Evolutionary conservation across 2,329 filamentous ascomycete species (phyloP).

Genomic region (Ceratocystis huliohia): DNA sequence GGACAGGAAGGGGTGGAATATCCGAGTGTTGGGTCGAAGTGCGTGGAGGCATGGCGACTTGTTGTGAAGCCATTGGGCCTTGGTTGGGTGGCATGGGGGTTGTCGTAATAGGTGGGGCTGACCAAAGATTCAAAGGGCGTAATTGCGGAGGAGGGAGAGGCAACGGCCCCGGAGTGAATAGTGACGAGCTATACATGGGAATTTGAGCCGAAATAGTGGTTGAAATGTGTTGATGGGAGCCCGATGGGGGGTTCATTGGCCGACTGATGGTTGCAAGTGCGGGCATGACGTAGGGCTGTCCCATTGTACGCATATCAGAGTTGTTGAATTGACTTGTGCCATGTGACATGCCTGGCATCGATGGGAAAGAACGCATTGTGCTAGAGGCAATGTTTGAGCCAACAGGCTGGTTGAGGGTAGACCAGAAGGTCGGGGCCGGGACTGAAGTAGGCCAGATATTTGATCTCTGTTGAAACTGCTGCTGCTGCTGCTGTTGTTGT

Average conservation of each 20-base stretch:
- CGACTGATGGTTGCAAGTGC: not conserved
- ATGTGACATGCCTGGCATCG: not conserved
- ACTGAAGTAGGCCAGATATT: not conserved
- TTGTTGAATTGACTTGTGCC: conserved; percentile 4
- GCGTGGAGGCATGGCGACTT: not conserved
- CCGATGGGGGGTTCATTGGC: not conserved
- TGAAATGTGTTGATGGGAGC: not conserved
- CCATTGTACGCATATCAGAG: not conserved
- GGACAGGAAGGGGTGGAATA: not conserved
- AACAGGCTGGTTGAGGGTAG: not conserved
- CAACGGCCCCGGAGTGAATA: not conserved
- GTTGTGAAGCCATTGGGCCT: not conserved
- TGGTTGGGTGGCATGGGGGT: not conserved
- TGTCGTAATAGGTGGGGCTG: not conserved
- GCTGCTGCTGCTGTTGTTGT: not conserved
- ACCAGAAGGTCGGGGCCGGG: not conserved
- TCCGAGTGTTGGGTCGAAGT: not conserved
- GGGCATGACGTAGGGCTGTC: not conserved
- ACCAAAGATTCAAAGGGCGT: not conserved
- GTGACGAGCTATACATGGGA: not conserved
- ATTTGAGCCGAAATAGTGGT: not conserved
- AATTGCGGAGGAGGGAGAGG: not conserved
- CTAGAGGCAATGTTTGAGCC: not conserved
- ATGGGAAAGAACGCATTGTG: not conserved
- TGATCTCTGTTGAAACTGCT: not conserved